Base-by-base conservation (phyloP, 2,329 filamentous ascomycete species). In the Fonsecaea pedrosoi region DNA sequence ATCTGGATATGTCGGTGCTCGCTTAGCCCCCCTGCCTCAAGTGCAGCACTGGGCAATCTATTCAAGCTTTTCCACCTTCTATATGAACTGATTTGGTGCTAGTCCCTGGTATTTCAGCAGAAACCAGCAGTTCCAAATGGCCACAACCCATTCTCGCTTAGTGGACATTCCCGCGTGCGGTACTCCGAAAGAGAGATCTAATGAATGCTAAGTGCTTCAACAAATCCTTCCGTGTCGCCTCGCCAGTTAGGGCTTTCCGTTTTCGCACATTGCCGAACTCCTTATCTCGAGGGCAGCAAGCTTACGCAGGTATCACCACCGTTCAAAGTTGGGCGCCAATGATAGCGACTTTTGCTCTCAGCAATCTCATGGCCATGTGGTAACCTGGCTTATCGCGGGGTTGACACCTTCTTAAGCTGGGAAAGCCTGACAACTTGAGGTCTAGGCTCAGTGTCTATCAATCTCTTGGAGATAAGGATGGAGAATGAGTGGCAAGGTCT, bases 381-480 rank as follows among this genome's bases (percentile, higher is more conserved):
- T 13, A 9, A 15, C 13, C 15, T 57, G 21, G 34, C 34, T 57
- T 57, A 57, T 57, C 54, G 54, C 54, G 35, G 38, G 32, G 21
- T 50, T 50, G 45, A 50, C 13, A 37, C 57, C 57, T 50, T 42
- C 57, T 60, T 9, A 55, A 55, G 15, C n/a, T 32, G 58, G 32
- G 7, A 54, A 57, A 40, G 50, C 32, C 50, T 54, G 60, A 55
- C 50, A 25, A 10, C 25, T 55, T 8, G 18, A 25, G 34, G 32
- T 50, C 38, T 32, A 45, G 34, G 21, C 57, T 15, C 57, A 3
- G 8, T 30, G 25, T 54, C 58, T 35, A 34, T 57, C 40, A 45
- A 25, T 38, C 9, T 35, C 53, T 50, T 21, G 54, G 21, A 56
- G 60, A 63, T 63, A 63, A 63, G 60, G 60, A 63, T 5, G 53